phyloP scores from a whole-genome alignment of 2,329 filamentous ascomycete species.

The Hypoxylon sp. region DNA sequence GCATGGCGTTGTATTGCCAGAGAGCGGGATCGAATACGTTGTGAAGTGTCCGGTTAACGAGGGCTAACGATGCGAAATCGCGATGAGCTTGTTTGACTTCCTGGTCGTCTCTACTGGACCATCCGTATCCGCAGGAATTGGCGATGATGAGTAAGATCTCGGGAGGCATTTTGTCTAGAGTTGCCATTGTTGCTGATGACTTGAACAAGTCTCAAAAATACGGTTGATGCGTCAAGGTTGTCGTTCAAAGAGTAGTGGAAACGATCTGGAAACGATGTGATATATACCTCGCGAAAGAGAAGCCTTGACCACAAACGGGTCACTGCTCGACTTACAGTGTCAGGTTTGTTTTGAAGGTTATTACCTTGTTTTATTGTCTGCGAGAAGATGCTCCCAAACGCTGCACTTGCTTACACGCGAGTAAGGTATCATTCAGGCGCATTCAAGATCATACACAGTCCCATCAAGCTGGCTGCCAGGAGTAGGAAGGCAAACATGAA shows the following conservation, averaged over 20 bases:
- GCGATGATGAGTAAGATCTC: slow-evolving; percentile 24
- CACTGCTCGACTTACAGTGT: slow-evolving; percentile 4
- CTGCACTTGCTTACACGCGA: no score
- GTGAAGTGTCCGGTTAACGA: slow-evolving; percentile 21
- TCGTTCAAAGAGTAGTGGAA: not conserved
- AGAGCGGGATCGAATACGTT: slow-evolving; percentile 19
- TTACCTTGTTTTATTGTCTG: not conserved
- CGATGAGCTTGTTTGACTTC: not conserved
- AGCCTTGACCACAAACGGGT: slow-evolving; percentile 8
- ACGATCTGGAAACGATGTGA: not conserved
- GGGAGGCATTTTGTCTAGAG: slow-evolving; percentile 5
- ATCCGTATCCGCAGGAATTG: not conserved
- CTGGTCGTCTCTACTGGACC: not conserved
- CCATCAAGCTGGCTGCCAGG: not conserved
- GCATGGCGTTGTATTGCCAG: slow-evolving; percentile 12
- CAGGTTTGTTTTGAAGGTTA: not conserved
- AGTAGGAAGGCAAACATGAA: no score
- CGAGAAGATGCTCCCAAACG: no score
- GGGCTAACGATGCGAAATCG: slow-evolving; percentile 14
- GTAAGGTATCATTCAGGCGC: not conserved
- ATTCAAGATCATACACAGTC: not conserved
- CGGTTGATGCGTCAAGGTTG: not conserved
- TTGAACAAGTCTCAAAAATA: slow-evolving; percentile 1
- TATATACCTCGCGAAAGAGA: not conserved
- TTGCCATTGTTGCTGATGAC: slow-evolving; percentile 12